Evolutionary conservation across 2,329 filamentous ascomycete species (phyloP).

Genomic region (Aphanocladium album): DNA sequence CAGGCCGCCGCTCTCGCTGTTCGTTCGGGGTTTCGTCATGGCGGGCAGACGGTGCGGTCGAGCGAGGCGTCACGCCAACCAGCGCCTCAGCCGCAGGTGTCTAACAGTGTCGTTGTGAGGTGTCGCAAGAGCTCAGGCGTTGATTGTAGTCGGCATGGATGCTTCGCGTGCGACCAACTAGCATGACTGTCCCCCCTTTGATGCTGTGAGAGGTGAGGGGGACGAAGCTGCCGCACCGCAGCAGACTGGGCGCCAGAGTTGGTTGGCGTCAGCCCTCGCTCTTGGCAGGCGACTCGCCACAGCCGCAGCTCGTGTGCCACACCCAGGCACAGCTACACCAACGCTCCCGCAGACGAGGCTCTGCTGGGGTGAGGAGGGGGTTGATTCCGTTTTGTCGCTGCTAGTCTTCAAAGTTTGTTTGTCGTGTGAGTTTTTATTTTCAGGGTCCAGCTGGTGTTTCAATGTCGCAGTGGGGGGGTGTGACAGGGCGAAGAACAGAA

Average conservation of each 20-base stretch:
- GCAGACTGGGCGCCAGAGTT: not conserved
- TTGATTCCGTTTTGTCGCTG: too few species aligned
- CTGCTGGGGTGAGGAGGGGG: too few species aligned
- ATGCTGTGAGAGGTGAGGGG: not conserved
- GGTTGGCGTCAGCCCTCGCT: slow-evolving; percentile 1
- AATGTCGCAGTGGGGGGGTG: not conserved
- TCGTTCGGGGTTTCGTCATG: slow-evolving; percentile 7
- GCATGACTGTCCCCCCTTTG: not conserved
- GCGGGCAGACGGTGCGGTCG: not conserved
- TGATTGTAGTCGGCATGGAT: not conserved
- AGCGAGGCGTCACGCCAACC: too few species aligned
- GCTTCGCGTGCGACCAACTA: not conserved
- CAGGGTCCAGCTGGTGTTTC: not conserved
- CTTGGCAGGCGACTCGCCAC: slow-evolving; percentile 7
- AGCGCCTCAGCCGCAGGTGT: not conserved
- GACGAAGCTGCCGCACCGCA: not conserved
- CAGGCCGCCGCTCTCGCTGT: slow-evolving; percentile 7
- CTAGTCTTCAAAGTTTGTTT: not conserved
- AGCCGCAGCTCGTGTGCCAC: not conserved
- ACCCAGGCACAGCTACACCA: not conserved
- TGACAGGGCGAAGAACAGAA: not conserved
- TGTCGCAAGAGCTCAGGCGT: not conserved
- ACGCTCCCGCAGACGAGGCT: not conserved
- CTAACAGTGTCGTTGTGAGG: not conserved
- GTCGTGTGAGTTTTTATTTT: not conserved